Evolutionary conservation across 257 asterid species (phyloP).

Genomic region (Solanum etuberosum): DNA sequence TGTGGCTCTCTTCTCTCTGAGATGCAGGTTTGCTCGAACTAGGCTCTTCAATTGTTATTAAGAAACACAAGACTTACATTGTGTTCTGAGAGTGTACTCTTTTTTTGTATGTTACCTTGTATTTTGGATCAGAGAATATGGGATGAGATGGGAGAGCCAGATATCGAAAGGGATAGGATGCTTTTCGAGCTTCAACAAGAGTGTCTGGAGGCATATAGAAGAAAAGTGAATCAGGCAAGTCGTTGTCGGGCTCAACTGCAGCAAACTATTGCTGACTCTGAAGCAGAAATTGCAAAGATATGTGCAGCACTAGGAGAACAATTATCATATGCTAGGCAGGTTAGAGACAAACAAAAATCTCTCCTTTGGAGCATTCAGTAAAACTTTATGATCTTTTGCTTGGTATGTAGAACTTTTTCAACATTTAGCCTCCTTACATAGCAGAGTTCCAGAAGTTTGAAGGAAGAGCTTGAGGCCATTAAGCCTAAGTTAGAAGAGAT

Average conservation of each 20-base stretch:
- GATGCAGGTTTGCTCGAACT: slow-evolving; percentile 48
- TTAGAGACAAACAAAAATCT: neutral
- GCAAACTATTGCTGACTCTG: slow-evolving; percentile 66
- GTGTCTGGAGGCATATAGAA: slow-evolving; percentile 66
- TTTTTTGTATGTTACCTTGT: neutral
- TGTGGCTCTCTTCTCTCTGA: slow-evolving; percentile 64
- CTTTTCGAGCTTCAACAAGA: slow-evolving; percentile 76
- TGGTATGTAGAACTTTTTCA: neutral
- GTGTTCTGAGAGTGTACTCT: neutral
- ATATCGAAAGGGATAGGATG: slow-evolving; percentile 61
- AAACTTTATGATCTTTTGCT: neutral
- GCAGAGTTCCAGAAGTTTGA: slow-evolving; percentile 56
- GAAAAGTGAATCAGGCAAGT: slow-evolving; percentile 81
- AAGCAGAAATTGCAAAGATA: slow-evolving; percentile 56
- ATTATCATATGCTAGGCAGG: slow-evolving; percentile 43
- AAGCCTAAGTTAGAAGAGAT: slow-evolving; percentile 59
- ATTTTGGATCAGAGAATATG: slow-evolving; percentile 62
- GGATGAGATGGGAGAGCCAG: slow-evolving; percentile 88
- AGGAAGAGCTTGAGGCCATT: slow-evolving; percentile 47
- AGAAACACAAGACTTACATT: neutral
- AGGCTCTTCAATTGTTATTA: neutral
- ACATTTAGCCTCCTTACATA: neutral
- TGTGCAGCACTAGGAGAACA: slow-evolving; percentile 63
- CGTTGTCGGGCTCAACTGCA: slow-evolving; percentile 57
- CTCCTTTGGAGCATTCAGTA: neutral